A percentile compares a stretch with the other conserved stretches of the same genome.
phyloP scores from a whole-genome alignment of 1,284 basidiomycete species.

The Tilletia walkeri region DNA sequence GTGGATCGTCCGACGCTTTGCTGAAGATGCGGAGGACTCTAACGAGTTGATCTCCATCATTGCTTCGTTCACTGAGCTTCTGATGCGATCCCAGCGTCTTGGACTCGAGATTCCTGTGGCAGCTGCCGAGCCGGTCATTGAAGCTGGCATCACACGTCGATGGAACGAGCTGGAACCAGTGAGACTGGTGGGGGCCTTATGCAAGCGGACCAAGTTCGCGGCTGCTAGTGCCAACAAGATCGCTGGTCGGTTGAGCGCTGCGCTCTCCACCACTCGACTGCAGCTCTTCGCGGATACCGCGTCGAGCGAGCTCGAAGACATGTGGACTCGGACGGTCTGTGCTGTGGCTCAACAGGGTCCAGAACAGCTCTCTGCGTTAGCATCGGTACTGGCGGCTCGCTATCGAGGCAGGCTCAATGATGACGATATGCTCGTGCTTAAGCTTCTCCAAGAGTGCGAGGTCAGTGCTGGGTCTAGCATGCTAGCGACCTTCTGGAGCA shows the following conservation, averaged over 20 bases:
- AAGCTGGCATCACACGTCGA: constrained; percentile 66
- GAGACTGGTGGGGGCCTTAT: constrained; percentile 60
- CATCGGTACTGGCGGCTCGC: not conserved
- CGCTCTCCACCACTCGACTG: constrained; percentile 11
- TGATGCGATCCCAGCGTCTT: not conserved
- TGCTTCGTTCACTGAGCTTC: not conserved
- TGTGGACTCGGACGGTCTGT: constrained; percentile 65
- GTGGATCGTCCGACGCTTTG: constrained; percentile 56
- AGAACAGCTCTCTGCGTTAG: constrained; percentile 61
- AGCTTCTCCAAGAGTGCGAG: not conserved
- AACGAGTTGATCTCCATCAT: constrained; percentile 24
- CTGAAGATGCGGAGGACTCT: constrained; percentile 52
- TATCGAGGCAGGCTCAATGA: not conserved
- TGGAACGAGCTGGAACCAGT: constrained; percentile 61
- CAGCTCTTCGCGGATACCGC: not conserved
- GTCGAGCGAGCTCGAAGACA: constrained; percentile 58
- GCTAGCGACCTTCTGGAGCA: not conserved
- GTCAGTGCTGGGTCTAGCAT: not conserved
- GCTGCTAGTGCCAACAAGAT: constrained; percentile 65
- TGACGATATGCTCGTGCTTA: not conserved
- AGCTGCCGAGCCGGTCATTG: constrained; percentile 72
- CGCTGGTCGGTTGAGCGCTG: not conserved
- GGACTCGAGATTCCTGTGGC: constrained; percentile 61
- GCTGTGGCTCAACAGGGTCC: constrained; percentile 68
- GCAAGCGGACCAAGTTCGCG: constrained; percentile 49